A percentile compares a stretch with the other conserved stretches of the same genome.
These are phyloP conservation scores for Picea sitchensis DNA, from an alignment of 75 land plant species.

Conservation along the genomic window DNA sequence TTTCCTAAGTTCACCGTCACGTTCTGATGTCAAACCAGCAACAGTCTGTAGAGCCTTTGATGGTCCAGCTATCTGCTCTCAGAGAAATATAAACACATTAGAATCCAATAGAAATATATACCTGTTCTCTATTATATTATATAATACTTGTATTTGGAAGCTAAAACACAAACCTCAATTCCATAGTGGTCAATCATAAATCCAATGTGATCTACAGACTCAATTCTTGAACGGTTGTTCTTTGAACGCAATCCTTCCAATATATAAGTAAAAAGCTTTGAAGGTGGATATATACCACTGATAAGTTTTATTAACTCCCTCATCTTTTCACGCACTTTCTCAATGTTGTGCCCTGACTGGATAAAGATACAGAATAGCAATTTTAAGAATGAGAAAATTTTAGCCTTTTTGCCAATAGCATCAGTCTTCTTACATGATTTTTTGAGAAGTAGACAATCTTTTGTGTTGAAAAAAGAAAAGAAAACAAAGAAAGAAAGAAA, in stretches of 20 bases:
- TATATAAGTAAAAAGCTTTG: slow-evolving; percentile 34
- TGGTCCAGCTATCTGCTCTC: slow-evolving; percentile 31
- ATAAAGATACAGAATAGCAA: background rate
- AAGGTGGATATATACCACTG: slow-evolving; percentile 35
- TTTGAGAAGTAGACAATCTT: background rate
- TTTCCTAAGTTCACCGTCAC: slow-evolving; percentile 46
- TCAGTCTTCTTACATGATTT: background rate
- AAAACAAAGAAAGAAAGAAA: background rate
- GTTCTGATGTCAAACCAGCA: slow-evolving; percentile 42
- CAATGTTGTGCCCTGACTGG: slow-evolving; percentile 57
- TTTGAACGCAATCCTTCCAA: slow-evolving; percentile 39
- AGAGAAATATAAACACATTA: slow-evolving; percentile 5
- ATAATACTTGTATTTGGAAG: background rate
- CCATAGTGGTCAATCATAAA: slow-evolving; percentile 45
- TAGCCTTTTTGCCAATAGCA: background rate
- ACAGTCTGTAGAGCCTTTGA: slow-evolving; percentile 37
- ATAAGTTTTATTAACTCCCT: slow-evolving; percentile 41
- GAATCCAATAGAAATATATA: background rate
- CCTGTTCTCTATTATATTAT: background rate
- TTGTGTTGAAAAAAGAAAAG: background rate
- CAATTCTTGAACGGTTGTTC: slow-evolving; percentile 49
- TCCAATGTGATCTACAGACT: slow-evolving; percentile 45
- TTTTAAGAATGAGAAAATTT: background rate
- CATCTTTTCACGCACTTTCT: slow-evolving; percentile 51
- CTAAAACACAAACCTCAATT: slow-evolving; percentile 29